phyloP scores from a whole-genome alignment of 768 basidiomycete species.

The Termitomyces sp. region DNA sequence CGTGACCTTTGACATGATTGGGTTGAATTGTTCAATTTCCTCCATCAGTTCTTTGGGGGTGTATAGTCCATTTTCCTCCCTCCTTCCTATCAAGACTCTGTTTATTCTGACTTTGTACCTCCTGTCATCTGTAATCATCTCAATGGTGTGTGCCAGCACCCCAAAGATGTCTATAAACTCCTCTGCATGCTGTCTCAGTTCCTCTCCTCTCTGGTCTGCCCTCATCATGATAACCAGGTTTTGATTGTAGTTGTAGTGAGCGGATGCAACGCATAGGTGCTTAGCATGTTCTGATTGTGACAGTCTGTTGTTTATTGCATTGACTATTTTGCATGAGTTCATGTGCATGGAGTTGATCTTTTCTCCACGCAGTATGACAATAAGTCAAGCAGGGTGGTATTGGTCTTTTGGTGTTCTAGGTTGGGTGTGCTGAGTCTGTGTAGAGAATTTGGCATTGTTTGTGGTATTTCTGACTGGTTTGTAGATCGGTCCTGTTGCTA shows the following conservation, averaged over 20 bases:
- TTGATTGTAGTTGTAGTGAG: conserved; percentile 10
- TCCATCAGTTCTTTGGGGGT: too few relatives aligned
- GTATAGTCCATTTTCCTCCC: too few relatives aligned
- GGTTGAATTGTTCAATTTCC: too few relatives aligned
- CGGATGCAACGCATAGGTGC: conserved; percentile 13
- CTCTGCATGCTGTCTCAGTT: conserved; percentile 2
- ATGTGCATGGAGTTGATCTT: background rate
- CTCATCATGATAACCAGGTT: conserved; percentile 14
- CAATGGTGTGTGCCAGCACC: conserved; percentile 3
- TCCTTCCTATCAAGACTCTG: too few relatives aligned
- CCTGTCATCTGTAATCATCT: conserved; percentile 13
- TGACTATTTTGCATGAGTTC: background rate
- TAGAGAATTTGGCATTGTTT: background rate
- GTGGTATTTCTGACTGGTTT: background rate
- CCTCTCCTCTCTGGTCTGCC: conserved; percentile 13
- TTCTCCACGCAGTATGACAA: background rate
- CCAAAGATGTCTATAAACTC: too few relatives aligned
- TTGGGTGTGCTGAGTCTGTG: background rate
- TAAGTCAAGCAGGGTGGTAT: background rate
- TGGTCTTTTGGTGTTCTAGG: background rate
- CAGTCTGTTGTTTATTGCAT: conserved; percentile 8
- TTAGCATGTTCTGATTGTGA: background rate
- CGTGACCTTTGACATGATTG: too few relatives aligned
- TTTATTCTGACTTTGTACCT: too few relatives aligned
- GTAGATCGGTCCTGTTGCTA: background rate